Base-by-base conservation (phyloP, 2,329 filamentous ascomycete species). In the Metarhizium robertsii region DNA sequence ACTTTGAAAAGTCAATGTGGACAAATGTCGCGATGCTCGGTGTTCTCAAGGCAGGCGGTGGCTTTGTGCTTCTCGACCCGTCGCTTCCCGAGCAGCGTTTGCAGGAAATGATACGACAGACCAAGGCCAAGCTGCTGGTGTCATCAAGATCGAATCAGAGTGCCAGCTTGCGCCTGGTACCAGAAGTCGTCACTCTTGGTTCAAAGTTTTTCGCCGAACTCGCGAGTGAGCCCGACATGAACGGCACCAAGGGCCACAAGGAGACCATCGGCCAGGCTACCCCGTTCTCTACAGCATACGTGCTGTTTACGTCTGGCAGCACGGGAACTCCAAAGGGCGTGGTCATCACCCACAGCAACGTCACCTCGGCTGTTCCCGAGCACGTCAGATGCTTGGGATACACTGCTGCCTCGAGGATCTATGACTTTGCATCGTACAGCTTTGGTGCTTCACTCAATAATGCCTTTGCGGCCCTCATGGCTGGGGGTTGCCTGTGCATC, bases 1-100 rank as follows among this genome's bases (percentile, higher is more conserved):
- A 58, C 14, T 62, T 66, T 13, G 61, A 63, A 13, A 67, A 65
- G 53, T 63, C 61, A 16, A 30, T 53, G 4, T 59, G 57, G 60
- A 58, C 60, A 16, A 54, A 60, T 4, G 58, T 64, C 1, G 58
- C 58, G 0, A 64, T 64, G 20, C 36, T 67, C 8, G 64, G 57
- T 13, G 54, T 66, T 29, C 53, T 65, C n/a, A 64, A 65, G 53
- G 55, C 61, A 8, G 66, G 66, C 10, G 59, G 59, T 14, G 64
- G 60, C 14, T 67, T 62, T 52, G 58, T 63, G 2, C 60, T 61
- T 1, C 54, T 66, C 8, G 64, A 66, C 50, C 58, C 58, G 3
- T 57, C 59, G 13, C 56, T 61, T 36, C 61, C 65, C 8, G 45
- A 42, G 13, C 40, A 38, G 4, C 56, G 58, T 3, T 48, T 60